Base-by-base conservation (phyloP, 2,329 filamentous ascomycete species). In the Cadophora malorum region DNA sequence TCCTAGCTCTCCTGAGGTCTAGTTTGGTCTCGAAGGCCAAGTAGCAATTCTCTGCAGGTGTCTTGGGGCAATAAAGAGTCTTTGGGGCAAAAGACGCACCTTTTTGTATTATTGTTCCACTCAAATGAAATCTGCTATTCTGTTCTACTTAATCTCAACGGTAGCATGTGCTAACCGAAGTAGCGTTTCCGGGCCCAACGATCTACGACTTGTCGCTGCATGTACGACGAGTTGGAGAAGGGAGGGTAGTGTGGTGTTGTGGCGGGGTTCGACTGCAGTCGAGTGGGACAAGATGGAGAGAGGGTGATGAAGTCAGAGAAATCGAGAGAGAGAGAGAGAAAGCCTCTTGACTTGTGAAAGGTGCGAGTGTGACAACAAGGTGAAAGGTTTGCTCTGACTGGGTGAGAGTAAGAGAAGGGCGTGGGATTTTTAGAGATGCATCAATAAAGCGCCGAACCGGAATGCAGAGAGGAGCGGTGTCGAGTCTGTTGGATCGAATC, bases 131-230 rank as follows among this genome's bases (percentile, higher is more conserved):
- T 45, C 56, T 63, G n/a, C 21, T 21, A 6, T 41, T 59, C 68
- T 67, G 68, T 65, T 71, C 45, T 49, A 19, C 6, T 21, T 4
- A 7, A 12, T 21, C 12, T 70, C 72, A 72, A 71, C 74, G 67
- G 66, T 71, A 71, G 70, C 69, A 41, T 21, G 65, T 71, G 69
- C 80, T 79, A 81, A 73, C 79, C 80, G 70, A 81, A 78, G 72
- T 82, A 82, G 70, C 81, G 76, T 73, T 81, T 81, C 66, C 81
- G 78, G 74, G 80, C 81, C 81, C 81, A 82, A 74, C 79, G 77
- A 75, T 82, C 85, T 74, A 81, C 85, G 71, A 83, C 81, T 76
- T 84, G 76, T 73, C 84, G 83, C 80, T 78, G 83, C 85, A 87
- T 87, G 78, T 80, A 84, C 78, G 72, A 75, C 59, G 64, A 69